Conservation (phyloP, 768 basidiomycete genomes). For the Lactarius akahatsu region DNA sequence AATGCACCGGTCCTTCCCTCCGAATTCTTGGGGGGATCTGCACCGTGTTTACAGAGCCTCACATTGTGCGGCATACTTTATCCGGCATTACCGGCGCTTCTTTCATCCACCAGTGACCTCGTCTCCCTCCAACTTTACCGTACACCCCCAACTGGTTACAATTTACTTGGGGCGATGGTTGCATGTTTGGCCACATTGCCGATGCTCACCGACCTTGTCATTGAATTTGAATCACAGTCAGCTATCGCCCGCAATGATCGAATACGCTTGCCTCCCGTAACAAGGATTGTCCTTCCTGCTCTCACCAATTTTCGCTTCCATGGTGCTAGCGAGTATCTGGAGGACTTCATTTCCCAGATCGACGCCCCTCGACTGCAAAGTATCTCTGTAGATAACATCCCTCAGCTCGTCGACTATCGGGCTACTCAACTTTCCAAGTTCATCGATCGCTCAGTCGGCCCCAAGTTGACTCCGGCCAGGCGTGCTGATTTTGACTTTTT, state of each 20-base stretch:
- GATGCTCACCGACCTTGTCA: neutral
- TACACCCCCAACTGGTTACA: neutral
- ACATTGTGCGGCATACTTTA: constrained; percentile 57
- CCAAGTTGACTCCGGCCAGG: neutral
- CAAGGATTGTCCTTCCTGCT: neutral
- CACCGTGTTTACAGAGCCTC: constrained; percentile 79
- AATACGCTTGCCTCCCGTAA: neutral
- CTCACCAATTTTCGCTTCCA: neutral
- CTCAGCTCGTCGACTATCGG: neutral
- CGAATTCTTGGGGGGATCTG: constrained; percentile 39
- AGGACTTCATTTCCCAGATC: neutral
- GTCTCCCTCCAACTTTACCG: too few relatives aligned
- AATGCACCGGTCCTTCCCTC: too few relatives aligned
- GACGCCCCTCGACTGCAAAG: neutral
- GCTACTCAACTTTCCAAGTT: neutral
- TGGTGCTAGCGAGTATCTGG: neutral
- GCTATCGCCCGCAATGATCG: too few relatives aligned
- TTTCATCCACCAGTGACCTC: neutral
- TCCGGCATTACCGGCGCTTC: neutral
- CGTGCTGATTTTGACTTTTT: too few relatives aligned
- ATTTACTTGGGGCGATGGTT: neutral
- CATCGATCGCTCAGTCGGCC: neutral
- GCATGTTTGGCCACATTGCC: neutral
- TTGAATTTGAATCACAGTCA: neutral
- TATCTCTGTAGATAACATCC: neutral